These are phyloP conservation scores for Oryza nivara DNA, from an alignment of 176 grass and related monocot genomes.

Conservation along the genomic window DNA sequence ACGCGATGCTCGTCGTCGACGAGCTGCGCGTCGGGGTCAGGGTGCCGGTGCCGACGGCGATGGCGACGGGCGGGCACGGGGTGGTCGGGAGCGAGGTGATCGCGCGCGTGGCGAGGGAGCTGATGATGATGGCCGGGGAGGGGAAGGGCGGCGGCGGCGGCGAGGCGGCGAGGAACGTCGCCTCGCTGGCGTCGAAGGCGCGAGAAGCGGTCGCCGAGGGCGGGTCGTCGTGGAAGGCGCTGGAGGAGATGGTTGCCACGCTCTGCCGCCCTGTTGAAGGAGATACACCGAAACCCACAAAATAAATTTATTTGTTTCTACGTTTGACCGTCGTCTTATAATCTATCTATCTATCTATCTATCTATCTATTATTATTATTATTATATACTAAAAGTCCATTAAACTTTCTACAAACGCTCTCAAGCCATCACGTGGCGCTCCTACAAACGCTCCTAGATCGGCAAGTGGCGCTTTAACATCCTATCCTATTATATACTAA, in stretches of 20 bases:
- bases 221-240: conserved; percentile 23
- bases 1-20: conserved; percentile 1
- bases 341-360: too few species aligned
- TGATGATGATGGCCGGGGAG: not conserved
- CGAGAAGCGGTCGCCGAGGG: not conserved
- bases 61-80: not conserved
- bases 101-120: not conserved
- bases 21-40: conserved; percentile 17
- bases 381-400: too few species aligned
- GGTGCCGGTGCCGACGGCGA: not conserved
- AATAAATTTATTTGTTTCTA: too few species aligned
- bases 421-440: too few species aligned
- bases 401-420: too few species aligned
- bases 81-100: not conserved
- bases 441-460: too few species aligned
- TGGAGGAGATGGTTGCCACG: conserved; percentile 22
- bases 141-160: too few species aligned
- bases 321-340: too few species aligned
- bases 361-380: too few species aligned
- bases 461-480: too few species aligned
- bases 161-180: not conserved
- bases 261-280: not conserved
- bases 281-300: too few species aligned
- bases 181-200: not conserved
- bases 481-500: too few species aligned